These are phyloP conservation scores for Pichia nanzhaoensis DNA, from an alignment of 805 yeast genomes.

Conservation along the genomic window DNA sequence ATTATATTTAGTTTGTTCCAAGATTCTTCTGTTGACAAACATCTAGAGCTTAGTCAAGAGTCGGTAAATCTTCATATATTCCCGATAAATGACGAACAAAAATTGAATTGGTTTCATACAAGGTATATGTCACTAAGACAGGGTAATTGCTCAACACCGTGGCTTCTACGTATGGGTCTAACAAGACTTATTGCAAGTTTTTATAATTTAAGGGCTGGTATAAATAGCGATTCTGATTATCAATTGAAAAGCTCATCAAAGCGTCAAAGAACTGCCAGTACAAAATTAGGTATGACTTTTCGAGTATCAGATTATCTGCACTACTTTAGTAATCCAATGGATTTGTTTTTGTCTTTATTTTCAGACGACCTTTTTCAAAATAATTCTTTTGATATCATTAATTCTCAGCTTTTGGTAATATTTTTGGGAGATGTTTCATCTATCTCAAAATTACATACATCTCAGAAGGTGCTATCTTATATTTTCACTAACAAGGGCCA, in stretches of 20 bases:
- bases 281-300: slow-evolving; percentile 14
- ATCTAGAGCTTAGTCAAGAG: slow-evolving; percentile 8
- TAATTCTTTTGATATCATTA: background rate
- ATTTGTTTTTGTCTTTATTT: slow-evolving; percentile 22
- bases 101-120: slow-evolving; percentile 22
- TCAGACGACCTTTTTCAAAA: slow-evolving; percentile 13
- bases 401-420: slow-evolving; percentile 26
- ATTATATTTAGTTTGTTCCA: slow-evolving; percentile 16
- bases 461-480: background rate
- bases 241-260: background rate
- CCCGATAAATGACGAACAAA: slow-evolving; percentile 1
- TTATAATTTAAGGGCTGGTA: slow-evolving; percentile 22
- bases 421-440: slow-evolving; percentile 16
- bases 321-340: slow-evolving; percentile 9
- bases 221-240: background rate
- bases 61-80: slow-evolving; percentile 16
- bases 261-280: background rate
- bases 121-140: slow-evolving; percentile 12
- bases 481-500: slow-evolving; percentile 2
- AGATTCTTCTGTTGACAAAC: slow-evolving; percentile 10
- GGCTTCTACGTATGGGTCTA: slow-evolving; percentile 38
- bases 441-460: background rate
- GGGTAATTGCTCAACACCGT: slow-evolving; percentile 21
- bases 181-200: slow-evolving; percentile 29
- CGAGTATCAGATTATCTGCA: slow-evolving; percentile 13